Evolutionary conservation across 306 rosid species (phyloP).

Genomic region (Rosa persica): DNA sequence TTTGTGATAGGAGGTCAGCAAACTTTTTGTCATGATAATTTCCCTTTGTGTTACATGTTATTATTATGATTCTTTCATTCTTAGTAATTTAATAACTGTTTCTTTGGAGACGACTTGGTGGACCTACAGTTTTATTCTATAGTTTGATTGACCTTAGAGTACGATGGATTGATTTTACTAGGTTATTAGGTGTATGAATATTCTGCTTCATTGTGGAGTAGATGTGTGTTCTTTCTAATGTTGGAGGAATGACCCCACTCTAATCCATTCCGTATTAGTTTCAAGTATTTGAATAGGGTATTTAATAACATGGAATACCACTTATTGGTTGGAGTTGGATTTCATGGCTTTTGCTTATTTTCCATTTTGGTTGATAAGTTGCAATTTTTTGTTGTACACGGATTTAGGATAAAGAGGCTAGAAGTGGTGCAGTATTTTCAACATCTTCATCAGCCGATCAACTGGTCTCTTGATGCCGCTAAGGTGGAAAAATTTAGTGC

Average conservation of each 20-base stretch:
- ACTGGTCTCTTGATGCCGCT: background rate
- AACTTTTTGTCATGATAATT: background rate
- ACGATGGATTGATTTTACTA: background rate
- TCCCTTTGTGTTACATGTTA: background rate
- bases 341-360: slow-evolving; percentile 2
- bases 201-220: background rate
- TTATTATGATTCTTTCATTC: background rate
- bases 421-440: background rate
- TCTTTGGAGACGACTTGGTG: slow-evolving; percentile 6
- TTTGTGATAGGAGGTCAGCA: slow-evolving; percentile 11
- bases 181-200: background rate
- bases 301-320: background rate
- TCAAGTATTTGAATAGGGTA: background rate
- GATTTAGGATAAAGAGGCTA: slow-evolving; percentile 9
- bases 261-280: too few species aligned
- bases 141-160: background rate
- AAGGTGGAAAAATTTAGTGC: background rate
- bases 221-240: background rate
- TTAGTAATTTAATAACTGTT: background rate
- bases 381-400: background rate
- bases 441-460: background rate
- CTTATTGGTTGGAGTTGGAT: background rate
- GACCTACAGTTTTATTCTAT: background rate
- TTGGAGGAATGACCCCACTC: background rate
- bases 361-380: background rate